phyloP scores from a whole-genome alignment of 441 rosid species.

The Adansonia gregorii region DNA sequence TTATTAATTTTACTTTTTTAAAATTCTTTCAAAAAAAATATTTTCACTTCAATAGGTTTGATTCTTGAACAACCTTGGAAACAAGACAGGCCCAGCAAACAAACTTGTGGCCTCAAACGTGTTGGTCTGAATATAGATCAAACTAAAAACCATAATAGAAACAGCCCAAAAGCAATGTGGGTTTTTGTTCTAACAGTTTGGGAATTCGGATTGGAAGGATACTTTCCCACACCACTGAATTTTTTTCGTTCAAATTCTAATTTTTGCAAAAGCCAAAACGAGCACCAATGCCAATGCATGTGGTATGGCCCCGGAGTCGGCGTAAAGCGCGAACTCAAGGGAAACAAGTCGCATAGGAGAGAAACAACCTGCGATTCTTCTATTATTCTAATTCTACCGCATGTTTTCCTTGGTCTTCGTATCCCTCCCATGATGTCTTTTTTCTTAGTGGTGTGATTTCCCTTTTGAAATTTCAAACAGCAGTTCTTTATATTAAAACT shows the following conservation, averaged over 20 bases:
- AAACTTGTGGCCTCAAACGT: too few species aligned
- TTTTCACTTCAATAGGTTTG: too few species aligned
- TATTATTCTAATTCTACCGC: constrained; percentile 19
- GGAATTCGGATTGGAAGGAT: too few species aligned
- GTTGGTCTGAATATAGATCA: not conserved
- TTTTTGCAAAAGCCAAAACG: not conserved
- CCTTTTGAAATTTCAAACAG: not conserved
- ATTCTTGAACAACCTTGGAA: not conserved
- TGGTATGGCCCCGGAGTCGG: not conserved
- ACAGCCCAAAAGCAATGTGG: not conserved
- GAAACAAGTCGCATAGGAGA: constrained; percentile 16
- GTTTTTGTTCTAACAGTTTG: not conserved
- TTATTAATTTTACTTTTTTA: not conserved
- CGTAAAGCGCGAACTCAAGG: constrained; percentile 13
- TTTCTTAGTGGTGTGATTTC: not conserved
- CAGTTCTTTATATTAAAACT: not conserved
- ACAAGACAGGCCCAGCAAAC: not conserved
- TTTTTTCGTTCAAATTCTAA: not conserved
- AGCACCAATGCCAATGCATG: not conserved
- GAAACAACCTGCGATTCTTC: constrained; percentile 37
- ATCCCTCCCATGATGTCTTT: not conserved
- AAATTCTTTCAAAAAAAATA: too few species aligned
- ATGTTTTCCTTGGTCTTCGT: constrained; percentile 34
- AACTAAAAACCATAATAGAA: too few species aligned
- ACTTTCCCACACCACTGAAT: not conserved